These are phyloP conservation scores for Daucus carota DNA, from an alignment of 129 eudicot species.

Conservation along the genomic window DH1_v3.0 NC_030381.2:2588001-2588500, in stretches of 20 bases:
- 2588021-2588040: not conserved
- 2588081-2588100: not conserved
- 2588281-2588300: too few species aligned
- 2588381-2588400: not conserved
- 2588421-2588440: not conserved
- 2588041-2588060: not conserved
- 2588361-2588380: not conserved
- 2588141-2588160: not conserved
- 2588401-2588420: not conserved
- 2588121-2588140: too few species aligned
- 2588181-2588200: not conserved
- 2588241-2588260: too few species aligned
- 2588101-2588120: not conserved
- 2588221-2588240: not conserved
- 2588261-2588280: too few species aligned
- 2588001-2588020: not conserved
- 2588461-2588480: not conserved
- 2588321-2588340: not conserved
- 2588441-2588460: not conserved
- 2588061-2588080: not conserved
- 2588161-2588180: not conserved
- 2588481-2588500: slow-evolving; percentile 7
- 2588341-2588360: not conserved
- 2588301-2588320: not conserved
- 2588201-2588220: not conserved